These are phyloP conservation scores for Cladosporium sp. DNA, from an alignment of 2,329 filamentous ascomycete species.

Conservation along the genomic window DNA sequence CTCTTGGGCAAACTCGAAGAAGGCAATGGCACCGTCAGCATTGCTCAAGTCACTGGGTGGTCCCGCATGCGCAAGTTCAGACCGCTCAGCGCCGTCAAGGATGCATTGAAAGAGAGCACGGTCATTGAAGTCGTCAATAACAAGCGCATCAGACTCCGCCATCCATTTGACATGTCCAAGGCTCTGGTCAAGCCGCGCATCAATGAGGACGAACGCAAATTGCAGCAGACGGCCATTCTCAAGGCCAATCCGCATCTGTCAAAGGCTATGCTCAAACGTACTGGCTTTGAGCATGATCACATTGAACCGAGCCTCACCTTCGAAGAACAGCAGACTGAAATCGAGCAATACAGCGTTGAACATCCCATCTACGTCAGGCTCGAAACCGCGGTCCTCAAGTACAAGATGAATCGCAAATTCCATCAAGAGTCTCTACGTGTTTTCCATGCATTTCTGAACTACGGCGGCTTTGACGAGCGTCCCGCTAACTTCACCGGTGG, in stretches of 20 bases:
- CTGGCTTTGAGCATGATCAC: slow-evolving; percentile 63
- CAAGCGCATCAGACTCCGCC: slow-evolving; percentile 40
- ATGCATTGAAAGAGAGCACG: slow-evolving; percentile 39
- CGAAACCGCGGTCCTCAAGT: slow-evolving; percentile 79
- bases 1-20: slow-evolving; percentile 37
- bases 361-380: slow-evolving; percentile 61
- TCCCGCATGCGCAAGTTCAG: slow-evolving; percentile 45
- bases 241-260: slow-evolving; percentile 32
- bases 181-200: slow-evolving; percentile 26
- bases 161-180: slow-evolving; percentile 32
- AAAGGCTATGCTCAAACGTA: slow-evolving; percentile 41
- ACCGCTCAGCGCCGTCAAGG: slow-evolving; percentile 35
- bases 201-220: slow-evolving; percentile 22
- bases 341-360: slow-evolving; percentile 60
- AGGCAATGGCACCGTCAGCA: slow-evolving; percentile 40
- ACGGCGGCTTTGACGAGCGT: slow-evolving; percentile 71
- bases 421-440: slow-evolving; percentile 57
- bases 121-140: slow-evolving; percentile 40
- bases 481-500: slow-evolving; percentile 58
- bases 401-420: slow-evolving; percentile 70
- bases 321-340: slow-evolving; percentile 62
- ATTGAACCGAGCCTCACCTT: slow-evolving; percentile 75
- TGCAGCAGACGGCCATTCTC: slow-evolving; percentile 16
- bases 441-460: slow-evolving; percentile 75
- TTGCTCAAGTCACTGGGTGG: slow-evolving; percentile 43